phyloP scores from a whole-genome alignment of 176 grass and related monocot genomes.

The Puya raimondii region DNA sequence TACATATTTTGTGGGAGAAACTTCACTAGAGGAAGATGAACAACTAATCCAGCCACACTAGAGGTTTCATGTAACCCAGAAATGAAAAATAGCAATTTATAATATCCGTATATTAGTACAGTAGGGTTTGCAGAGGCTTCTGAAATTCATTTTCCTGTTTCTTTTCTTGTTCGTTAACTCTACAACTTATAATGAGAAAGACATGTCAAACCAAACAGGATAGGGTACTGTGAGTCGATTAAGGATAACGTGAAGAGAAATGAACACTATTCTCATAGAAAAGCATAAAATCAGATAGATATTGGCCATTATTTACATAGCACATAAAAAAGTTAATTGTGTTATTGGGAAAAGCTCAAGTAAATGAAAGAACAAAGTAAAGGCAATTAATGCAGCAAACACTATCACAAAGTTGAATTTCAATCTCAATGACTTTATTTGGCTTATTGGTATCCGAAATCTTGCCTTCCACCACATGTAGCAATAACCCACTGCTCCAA shows the following conservation, averaged over 20 bases:
- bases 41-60: not conserved
- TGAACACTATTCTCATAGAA: too few relatives aligned
- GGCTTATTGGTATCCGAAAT: constrained; percentile 2
- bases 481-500: constrained; percentile 92
- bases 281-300: too few relatives aligned
- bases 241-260: too few relatives aligned
- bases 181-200: too few relatives aligned
- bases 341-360: not conserved
- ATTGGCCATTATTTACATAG: too few relatives aligned
- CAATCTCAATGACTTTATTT: not conserved
- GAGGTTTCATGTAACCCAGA: not conserved
- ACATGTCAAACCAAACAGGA: too few relatives aligned
- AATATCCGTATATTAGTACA: too few relatives aligned
- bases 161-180: too few relatives aligned
- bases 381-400: constrained; percentile 7
- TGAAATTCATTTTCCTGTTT: too few relatives aligned
- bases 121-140: too few relatives aligned
- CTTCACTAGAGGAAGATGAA: not conserved
- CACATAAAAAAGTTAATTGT: not conserved
- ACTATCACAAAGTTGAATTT: not conserved
- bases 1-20: not conserved
- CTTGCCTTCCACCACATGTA: constrained; percentile 98
- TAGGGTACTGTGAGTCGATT: too few relatives aligned
- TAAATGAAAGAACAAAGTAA: not conserved
- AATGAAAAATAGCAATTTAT: too few relatives aligned